Percentiles rank a stretch among this genome's conserved stretches.
Evolutionary conservation across 2,329 filamentous ascomycete species (phyloP).

Genomic region (Lachnellula occidentalis): DNA sequence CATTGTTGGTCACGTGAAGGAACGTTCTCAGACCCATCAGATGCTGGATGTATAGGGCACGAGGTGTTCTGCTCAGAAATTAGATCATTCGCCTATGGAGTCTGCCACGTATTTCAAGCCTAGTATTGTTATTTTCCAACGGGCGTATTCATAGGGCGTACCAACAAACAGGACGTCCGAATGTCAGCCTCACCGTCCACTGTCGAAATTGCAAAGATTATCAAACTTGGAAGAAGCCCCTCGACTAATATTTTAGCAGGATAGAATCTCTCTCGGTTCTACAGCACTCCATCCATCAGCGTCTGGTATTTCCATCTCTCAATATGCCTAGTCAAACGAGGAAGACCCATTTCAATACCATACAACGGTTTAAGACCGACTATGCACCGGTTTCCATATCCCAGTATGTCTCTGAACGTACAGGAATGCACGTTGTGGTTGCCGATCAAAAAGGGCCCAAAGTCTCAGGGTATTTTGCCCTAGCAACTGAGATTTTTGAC

Average conservation of each 20-base stretch:
- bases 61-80: no score
- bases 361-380: conserved; percentile 82
- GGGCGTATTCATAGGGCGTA: no score
- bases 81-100: no score
- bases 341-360: conserved; percentile 65
- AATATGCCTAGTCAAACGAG: conserved; percentile 51
- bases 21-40: no score
- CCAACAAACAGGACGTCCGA: no score
- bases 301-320: conserved; percentile 4
- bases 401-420: conserved; percentile 92
- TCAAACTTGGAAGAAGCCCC: no score
- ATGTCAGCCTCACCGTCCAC: no score
- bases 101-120: no score
- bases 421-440: conserved; percentile 90
- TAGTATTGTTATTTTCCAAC: no score
- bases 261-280: not conserved
- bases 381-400: conserved; percentile 86
- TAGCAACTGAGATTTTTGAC: conserved; percentile 96
- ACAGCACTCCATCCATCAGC: not conserved
- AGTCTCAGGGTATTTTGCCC: conserved; percentile 86
- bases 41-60: no score
- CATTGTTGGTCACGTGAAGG: no score
- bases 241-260: not conserved
- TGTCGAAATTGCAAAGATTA: no score
- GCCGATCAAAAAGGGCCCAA: conserved; percentile 94